phyloP scores from a whole-genome alignment of 345 rosid genomes.

The Moricandia moricandioides region DNA sequence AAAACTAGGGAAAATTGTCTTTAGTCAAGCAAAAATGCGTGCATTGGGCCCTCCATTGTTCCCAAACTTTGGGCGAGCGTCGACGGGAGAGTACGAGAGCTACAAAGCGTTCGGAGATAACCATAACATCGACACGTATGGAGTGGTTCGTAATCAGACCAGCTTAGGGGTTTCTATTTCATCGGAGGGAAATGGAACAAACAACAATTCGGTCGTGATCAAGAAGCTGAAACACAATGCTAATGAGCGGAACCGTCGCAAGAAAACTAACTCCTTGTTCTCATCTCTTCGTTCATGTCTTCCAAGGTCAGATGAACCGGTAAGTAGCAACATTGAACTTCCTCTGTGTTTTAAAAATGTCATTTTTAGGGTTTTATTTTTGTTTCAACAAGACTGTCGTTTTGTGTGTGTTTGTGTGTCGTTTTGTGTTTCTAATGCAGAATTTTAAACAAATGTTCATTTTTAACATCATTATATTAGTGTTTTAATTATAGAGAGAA shows the following conservation, averaged over 20 bases:
- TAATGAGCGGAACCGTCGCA: not conserved
- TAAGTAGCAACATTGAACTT: no score
- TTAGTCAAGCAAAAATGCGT: slow-evolving; percentile 19
- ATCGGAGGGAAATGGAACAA: not conserved
- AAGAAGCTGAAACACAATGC: not conserved
- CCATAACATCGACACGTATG: not conserved
- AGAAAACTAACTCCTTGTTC: not conserved
- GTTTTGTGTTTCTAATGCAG: no score
- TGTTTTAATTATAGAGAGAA: no score
- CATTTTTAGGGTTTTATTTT: no score
- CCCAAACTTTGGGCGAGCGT: no score
- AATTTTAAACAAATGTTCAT: no score
- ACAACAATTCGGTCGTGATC: not conserved
- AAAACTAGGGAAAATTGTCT: not conserved
- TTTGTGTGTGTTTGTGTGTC: no score
- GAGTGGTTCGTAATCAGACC: not conserved
- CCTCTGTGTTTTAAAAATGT: no score
- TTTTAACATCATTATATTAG: no score
- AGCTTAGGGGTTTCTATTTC: not conserved
- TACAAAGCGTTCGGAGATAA: slow-evolving; percentile 24
- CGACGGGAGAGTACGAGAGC: slow-evolving; percentile 29
- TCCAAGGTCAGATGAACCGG: not conserved
- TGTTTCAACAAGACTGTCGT: no score
- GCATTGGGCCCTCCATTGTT: slow-evolving; percentile 37
- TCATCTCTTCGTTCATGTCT: not conserved